Evolutionary conservation across 306 rosid genomes (phyloP).

Genomic region (Inga oerstediana): DNA sequence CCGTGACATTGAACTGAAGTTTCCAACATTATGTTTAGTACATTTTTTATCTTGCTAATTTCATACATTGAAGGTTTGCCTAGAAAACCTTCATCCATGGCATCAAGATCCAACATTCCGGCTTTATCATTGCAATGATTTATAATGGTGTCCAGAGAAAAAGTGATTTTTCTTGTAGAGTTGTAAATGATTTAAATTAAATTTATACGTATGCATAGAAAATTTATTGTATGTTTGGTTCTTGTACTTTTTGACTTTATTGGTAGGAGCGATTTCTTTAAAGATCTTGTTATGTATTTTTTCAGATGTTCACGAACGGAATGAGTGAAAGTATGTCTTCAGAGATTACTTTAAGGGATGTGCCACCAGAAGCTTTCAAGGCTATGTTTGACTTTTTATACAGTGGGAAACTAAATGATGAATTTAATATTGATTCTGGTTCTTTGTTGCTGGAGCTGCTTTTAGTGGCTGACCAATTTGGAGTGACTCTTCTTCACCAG

Average conservation of each 20-base stretch:
- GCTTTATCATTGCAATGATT: constrained; percentile 19
- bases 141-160: constrained; percentile 11
- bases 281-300: constrained; percentile 27
- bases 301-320: constrained; percentile 98
- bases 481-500: constrained; percentile 85
- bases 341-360: constrained; percentile 69
- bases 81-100: constrained; percentile 20
- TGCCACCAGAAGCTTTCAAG: constrained; percentile 79
- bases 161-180: neutral
- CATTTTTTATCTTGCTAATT: neutral
- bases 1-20: constrained; percentile 23
- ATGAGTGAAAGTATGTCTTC: constrained; percentile 92
- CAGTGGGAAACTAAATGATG: constrained; percentile 65
- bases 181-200: constrained; percentile 4
- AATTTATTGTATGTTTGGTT: constrained; percentile 17
- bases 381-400: constrained; percentile 84
- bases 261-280: constrained; percentile 17
- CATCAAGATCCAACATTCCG: constrained; percentile 7
- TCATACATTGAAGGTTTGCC: constrained; percentile 14
- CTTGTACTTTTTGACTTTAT: constrained; percentile 17
- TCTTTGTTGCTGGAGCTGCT: constrained; percentile 73
- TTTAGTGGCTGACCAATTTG: constrained; percentile 88
- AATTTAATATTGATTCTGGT: constrained; percentile 55
- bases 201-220: constrained; percentile 15
- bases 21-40: constrained; percentile 14